Percentiles rank a stretch among this genome's conserved stretches.
phyloP scores from a whole-genome alignment of 2,329 filamentous ascomycete genomes.

The Grosmannia clavigera region DNA sequence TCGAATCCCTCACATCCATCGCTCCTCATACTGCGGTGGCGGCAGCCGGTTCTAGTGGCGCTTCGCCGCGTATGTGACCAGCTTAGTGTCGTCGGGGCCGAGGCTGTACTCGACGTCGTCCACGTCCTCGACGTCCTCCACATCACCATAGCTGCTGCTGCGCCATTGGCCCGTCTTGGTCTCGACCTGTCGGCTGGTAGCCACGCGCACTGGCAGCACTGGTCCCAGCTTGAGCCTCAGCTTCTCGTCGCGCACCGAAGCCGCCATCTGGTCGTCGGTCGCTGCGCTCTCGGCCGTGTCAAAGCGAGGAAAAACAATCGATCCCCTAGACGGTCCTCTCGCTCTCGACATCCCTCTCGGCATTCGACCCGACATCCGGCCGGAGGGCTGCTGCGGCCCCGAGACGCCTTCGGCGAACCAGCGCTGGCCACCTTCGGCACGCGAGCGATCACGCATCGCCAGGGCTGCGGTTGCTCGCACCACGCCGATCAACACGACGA shows the following conservation, averaged over 20 bases:
- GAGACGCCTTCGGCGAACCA: constrained; percentile 9
- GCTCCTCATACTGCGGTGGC: background rate
- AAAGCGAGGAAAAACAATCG: constrained; percentile 5
- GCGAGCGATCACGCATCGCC: constrained; percentile 43
- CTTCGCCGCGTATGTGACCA: background rate
- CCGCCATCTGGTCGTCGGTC: constrained; percentile 8
- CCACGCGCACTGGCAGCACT: constrained; percentile 6
- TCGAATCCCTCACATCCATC: background rate
- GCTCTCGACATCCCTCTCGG: background rate
- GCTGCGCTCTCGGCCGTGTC: constrained; percentile 5
- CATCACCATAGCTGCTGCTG: constrained; percentile 23
- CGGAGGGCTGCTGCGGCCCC: background rate
- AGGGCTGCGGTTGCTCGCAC: constrained; percentile 52
- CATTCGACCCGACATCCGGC: no score
- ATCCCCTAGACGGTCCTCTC: background rate
- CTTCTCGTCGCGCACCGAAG: constrained; percentile 19
- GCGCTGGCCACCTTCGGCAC: constrained; percentile 44
- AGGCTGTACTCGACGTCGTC: background rate
- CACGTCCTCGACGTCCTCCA: constrained; percentile 16
- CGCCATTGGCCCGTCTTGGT: constrained; percentile 19
- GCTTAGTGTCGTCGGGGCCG: background rate
- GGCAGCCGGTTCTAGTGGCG: background rate
- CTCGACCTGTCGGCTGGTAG: constrained; percentile 12
- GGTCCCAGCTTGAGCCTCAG: background rate
- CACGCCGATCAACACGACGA: constrained; percentile 65